Conservation (phyloP, 2,329 filamentous ascomycete genomes). For the Pseudogymnoascus sp. region DNA sequence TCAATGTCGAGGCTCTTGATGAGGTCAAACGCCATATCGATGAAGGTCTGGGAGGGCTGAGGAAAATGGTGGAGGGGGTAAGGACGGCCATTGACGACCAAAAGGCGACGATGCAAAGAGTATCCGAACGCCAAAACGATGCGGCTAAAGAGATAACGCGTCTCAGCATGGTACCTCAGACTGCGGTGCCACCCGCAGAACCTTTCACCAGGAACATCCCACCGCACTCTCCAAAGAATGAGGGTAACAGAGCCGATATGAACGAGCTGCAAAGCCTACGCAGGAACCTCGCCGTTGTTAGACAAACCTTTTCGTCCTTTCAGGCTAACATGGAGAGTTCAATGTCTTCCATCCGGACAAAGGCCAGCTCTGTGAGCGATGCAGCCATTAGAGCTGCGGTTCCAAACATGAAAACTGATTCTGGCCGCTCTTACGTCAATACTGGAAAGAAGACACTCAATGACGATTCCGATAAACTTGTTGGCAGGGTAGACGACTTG, state of each 20-base stretch:
- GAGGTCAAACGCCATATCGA: slow-evolving; percentile 96
- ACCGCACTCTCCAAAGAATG: slow-evolving; percentile 19
- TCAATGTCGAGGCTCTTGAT: slow-evolving; percentile 88
- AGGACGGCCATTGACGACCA: slow-evolving; percentile 79
- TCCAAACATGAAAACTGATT: slow-evolving; percentile 65
- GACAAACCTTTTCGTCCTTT: slow-evolving; percentile 89
- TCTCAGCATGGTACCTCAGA: slow-evolving; percentile 19
- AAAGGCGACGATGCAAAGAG: slow-evolving; percentile 68
- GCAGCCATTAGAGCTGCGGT: slow-evolving; percentile 61
- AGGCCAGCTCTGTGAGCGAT: slow-evolving; percentile 72
- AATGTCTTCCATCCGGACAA: slow-evolving; percentile 74
- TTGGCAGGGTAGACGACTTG: slow-evolving; percentile 89
- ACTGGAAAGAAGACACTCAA: slow-evolving; percentile 80
- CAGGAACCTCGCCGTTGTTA: slow-evolving; percentile 80
- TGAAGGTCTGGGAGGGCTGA: slow-evolving; percentile 74
- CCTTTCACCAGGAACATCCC: background rate
- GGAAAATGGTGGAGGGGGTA: slow-evolving; percentile 75
- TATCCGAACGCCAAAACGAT: slow-evolving; percentile 86
- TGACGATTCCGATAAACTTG: slow-evolving; percentile 80
- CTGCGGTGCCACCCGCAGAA: background rate
- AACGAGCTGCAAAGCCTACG: slow-evolving; percentile 73
- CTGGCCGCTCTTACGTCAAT: slow-evolving; percentile 79
- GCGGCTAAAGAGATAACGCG: slow-evolving; percentile 76
- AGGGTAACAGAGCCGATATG: slow-evolving; percentile 48
- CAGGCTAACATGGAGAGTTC: slow-evolving; percentile 80